Base-by-base conservation (phyloP, 2,329 filamentous ascomycete species). In the Claviceps cyperi region DNA sequence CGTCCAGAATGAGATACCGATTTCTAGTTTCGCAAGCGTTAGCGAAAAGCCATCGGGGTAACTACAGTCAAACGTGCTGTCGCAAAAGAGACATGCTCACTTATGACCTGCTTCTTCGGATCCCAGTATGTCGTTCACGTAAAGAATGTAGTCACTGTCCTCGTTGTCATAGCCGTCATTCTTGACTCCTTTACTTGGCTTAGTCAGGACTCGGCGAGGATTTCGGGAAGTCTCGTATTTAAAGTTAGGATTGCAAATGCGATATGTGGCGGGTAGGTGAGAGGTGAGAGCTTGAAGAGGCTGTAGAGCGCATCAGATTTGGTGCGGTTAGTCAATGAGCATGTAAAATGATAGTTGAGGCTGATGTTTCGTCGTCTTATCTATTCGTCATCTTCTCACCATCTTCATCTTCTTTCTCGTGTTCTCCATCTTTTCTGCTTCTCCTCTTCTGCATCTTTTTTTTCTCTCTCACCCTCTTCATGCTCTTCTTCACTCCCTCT, bases 81-180 rank as follows among this genome's bases (percentile, higher is more conserved):
- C 17, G 41, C 35, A 48, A 49, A 46, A 5, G 8, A 15, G n/a
- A 3, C 4, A 44, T n/a, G 37, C 81, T 58, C 73, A 89, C 86
- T 97, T 98, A 73, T 98, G 92, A 40, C 92, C 92, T 54, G 91
- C 91, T 66, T 98, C 92, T 68, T 98, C 92, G 14, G 91, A 97
- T 9, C 92, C 92, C 50, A 98, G 73, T 56, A 98, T 98, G 64
- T 98, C 92, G 66, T 98, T 98, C 60, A 98, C 92, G 60, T 97
- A 98, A 58, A 98, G 79, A 61, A 98, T 98, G 64, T 98, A 98
- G 64, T 98, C 92, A 66, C 92, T 97, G 59, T 98, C 92, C 65
- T 98, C 92, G 58, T 98, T 98, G 64, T 98, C 92, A 62, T 92
- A 98, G 4, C 92, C 92, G 70, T 98, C 92, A 62, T 98, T 98